Percentiles rank a stretch among this genome's conserved stretches.
phyloP scores from a whole-genome alignment of 768 basidiomycete species.

The Russula abietina region DNA sequence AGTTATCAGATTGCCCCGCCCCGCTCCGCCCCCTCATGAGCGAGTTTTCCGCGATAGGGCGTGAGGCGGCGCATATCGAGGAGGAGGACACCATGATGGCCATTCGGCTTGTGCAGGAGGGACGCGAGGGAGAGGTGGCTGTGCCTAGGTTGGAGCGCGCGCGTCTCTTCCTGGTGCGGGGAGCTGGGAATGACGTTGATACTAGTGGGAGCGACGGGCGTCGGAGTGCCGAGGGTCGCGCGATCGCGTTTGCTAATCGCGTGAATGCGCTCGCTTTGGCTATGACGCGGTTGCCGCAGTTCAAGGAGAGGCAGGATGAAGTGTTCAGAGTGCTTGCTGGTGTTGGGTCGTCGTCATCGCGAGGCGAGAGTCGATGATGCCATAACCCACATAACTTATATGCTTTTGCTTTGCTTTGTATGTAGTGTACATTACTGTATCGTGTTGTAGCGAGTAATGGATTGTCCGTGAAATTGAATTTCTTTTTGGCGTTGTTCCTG shows the following conservation, averaged over 20 bases:
- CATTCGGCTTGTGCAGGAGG: constrained; percentile 36
- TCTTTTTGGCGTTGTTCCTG: no score
- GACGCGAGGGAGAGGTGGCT: constrained; percentile 35
- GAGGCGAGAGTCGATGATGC: neutral
- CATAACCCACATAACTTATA: neutral
- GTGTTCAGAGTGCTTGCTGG: constrained; percentile 65
- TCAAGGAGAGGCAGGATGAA: constrained; percentile 61
- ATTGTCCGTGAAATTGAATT: no score
- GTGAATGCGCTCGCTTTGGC: constrained; percentile 68
- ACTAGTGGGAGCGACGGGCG: constrained; percentile 30
- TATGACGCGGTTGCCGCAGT: constrained; percentile 65
- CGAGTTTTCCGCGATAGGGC: constrained; percentile 54
- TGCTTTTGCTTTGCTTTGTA: neutral
- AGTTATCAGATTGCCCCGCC: constrained; percentile 54
- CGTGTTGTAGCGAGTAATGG: no score
- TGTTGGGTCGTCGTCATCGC: constrained; percentile 21
- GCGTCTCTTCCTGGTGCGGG: constrained; percentile 49
- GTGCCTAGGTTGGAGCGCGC: constrained; percentile 54
- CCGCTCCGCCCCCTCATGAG: constrained; percentile 64
- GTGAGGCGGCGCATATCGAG: constrained; percentile 42
- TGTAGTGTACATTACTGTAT: no score
- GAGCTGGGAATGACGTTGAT: constrained; percentile 43
- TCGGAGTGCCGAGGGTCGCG: constrained; percentile 55
- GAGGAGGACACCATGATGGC: constrained; percentile 51
- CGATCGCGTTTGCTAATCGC: constrained; percentile 68